These are phyloP conservation scores for Choiromyces venosus DNA, from an alignment of 495 filamentous ascomycete genomes.

Conservation along the genomic window DNA sequence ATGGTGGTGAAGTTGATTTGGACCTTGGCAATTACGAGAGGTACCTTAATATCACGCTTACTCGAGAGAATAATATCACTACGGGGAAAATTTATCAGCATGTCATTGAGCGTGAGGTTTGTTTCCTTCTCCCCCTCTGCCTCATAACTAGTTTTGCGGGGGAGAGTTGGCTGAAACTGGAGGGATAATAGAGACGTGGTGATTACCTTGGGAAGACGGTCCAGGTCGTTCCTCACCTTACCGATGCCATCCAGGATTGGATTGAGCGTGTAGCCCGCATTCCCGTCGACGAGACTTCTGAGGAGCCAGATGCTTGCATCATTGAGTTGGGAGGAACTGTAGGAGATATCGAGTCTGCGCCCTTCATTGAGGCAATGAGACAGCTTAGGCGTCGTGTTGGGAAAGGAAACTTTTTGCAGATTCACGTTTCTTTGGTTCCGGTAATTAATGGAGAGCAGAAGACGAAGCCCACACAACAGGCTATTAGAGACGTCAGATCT, in stretches of 20 bases:
- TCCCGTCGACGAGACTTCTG: conserved; percentile 77
- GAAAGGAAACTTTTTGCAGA: conserved; percentile 76
- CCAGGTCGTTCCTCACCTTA: conserved; percentile 88
- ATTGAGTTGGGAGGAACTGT: conserved; percentile 74
- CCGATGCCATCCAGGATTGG: conserved; percentile 86
- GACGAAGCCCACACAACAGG: conserved; percentile 92
- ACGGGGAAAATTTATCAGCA: conserved; percentile 91
- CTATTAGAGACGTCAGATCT: conserved; percentile 68
- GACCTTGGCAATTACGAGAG: conserved; percentile 97
- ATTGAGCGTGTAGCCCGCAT: conserved; percentile 79
- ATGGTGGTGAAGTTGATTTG: conserved; percentile 79
- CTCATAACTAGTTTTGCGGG: neutral
- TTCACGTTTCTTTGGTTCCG: conserved; percentile 76
- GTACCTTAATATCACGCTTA: conserved; percentile 66
- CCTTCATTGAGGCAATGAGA: conserved; percentile 81
- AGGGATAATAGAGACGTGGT: conserved; percentile 59
- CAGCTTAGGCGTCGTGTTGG: conserved; percentile 68
- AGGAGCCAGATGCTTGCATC: conserved; percentile 88
- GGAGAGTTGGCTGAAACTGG: neutral
- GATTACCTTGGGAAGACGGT: conserved; percentile 90
- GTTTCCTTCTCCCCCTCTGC: neutral
- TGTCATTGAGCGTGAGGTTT: conserved; percentile 61
- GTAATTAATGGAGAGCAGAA: conserved; percentile 78
- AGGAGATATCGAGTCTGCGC: conserved; percentile 84
- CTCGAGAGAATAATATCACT: conserved; percentile 81